Base-by-base conservation (phyloP, 345 rosid genomes). In the Sonneratia alba region DNA sequence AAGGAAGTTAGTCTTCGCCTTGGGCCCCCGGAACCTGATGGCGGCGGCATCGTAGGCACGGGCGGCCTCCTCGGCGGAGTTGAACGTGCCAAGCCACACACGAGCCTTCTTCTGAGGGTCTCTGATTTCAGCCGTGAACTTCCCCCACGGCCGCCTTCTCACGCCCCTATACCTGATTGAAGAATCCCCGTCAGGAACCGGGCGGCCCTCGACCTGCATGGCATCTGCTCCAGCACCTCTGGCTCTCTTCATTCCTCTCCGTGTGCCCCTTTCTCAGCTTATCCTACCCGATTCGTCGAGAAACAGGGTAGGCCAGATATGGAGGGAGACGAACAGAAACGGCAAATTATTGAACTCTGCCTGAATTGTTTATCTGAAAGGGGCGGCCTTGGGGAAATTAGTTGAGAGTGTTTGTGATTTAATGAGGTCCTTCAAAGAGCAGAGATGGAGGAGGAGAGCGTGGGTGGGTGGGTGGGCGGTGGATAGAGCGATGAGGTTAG, bases 41-140 rank as follows among this genome's bases (percentile, higher is more conserved):
- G 97, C 97, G 38, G 98, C 97, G 11, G 87, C 77, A 47, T 94
- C 98, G 79, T 94, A 94, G 34, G 98, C 97, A 15, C 85, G 85
- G 3, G 98, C 98, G 0, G 98, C 98, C 2, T 91, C 98, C 40
- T 83, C 93, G 5, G 97, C 97, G n/a, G 97, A 87, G 61, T 88
- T 89, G 55, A 89, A 93, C 36, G 98, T 93, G 19, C 98, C 98
- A 7, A 94, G 88, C 98, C 98, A 91, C 0, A 94, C 98, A 1
- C 97, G 77, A 1, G 96, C 81, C 70, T 91, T 94, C 70, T 89
- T 94, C 79, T 82, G 71, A 0, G 98, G 98, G 79, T 94, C 96
- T 64, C 98, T 85, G 87, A 94, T 94, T 90, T 94, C 98, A 0
- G 98, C 97, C 0, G 97, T 97, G 80, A 85, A 94, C 38, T 89